Evolutionary conservation across 768 basidiomycete genomes (phyloP), one percentile per base, ranked within the genome.

Genomic region (Lyophyllum atratum): DNA sequence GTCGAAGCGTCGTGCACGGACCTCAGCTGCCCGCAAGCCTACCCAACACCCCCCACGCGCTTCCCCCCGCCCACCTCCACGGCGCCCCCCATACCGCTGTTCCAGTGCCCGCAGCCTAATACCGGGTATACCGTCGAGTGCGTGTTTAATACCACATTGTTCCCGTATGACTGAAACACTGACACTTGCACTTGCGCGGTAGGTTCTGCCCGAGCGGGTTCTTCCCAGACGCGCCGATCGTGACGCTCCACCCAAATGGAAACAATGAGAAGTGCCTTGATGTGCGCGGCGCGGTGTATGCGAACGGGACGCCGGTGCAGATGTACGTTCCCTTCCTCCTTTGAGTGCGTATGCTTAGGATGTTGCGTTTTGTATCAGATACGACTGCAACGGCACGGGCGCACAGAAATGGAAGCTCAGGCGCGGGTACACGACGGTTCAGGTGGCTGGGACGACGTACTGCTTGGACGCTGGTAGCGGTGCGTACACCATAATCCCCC

Each of bases 381-480:
- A 68, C 39, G 72, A 73, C 49, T 75, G 72, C 58, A 72, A 74
- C 49, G 68, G 64, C 24, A 65, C 67, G 5, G 54, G 51, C 17
- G 72, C 70, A 1, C 72, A 74, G 25, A 59, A 66, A 25, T 75
- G 74, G 73, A 22, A 66, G 10, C 46, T 75, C 29, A 61, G 56
- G 28, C 52, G 54, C 8, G 73, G 68, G 7, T 49, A 39, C 10
- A 72, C 71, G 25, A 66, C 68, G 47, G 64, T 75, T 49, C 61
- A 58, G 49, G 49, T 75, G 4, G 68, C 67, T 1, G 69, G 68
- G 1, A 71, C 70, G 2, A 70, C 69, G 26, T 75, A 69, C 57
- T 73, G 74, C 50, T 65, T 75, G 40, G 74, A 75, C 45, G 70
- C 74, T 19, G 72, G 72, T 3, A 65, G 69, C 15, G 59, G 71